phyloP scores from a whole-genome alignment of 1,139 yeast genomes.

The Candida dubliniensis region DNA sequence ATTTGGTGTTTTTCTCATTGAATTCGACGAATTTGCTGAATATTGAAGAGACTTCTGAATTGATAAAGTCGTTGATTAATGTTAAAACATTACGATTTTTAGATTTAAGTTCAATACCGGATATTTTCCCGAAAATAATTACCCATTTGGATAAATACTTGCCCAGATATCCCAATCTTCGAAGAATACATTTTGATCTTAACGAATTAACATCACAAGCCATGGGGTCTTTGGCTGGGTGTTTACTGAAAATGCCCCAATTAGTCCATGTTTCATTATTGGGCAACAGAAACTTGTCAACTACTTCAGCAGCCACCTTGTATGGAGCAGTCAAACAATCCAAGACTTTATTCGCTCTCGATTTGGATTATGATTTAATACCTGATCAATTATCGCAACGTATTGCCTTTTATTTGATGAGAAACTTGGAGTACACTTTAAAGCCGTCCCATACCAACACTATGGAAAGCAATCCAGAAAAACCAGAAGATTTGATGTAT shows the following conservation, averaged over 20 bases:
- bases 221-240: constrained; percentile 65
- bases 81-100: constrained; percentile 64
- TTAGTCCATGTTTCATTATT: constrained; percentile 75
- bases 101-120: constrained; percentile 74
- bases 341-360: constrained; percentile 63
- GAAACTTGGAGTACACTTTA: constrained; percentile 70
- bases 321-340: constrained; percentile 72
- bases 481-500: constrained; percentile 47
- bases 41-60: constrained; percentile 52
- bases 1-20: constrained; percentile 64
- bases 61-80: constrained; percentile 52
- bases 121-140: constrained; percentile 69
- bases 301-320: constrained; percentile 63
- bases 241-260: constrained; percentile 66
- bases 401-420: constrained; percentile 78
- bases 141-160: constrained; percentile 59
- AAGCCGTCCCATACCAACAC: constrained; percentile 33
- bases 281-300: constrained; percentile 58
- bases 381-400: constrained; percentile 73
- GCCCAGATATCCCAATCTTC: constrained; percentile 63
- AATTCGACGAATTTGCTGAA: constrained; percentile 63
- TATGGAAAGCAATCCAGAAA: constrained; percentile 19
- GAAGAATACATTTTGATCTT: constrained; percentile 76
- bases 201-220: constrained; percentile 65
- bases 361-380: constrained; percentile 66